Evolutionary conservation across 192 early-diverging fungal species (phyloP).

Genomic region (Coemansia sp.): DNA sequence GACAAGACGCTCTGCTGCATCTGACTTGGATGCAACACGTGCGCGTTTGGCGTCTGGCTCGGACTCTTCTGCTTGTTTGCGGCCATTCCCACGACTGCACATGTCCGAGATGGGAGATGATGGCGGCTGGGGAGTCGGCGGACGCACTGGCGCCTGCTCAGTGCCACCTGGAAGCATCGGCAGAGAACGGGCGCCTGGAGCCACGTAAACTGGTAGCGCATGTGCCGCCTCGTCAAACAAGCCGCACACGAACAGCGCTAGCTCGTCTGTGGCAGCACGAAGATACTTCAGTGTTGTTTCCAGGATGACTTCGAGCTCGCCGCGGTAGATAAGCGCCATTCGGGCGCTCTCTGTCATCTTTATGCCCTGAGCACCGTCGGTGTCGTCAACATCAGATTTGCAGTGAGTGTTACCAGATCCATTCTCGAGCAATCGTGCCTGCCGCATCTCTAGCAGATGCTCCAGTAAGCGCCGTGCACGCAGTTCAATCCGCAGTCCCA

Average conservation of each 20-base stretch:
- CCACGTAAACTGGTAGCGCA: slow-evolving; percentile 20
- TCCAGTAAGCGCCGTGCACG: slow-evolving; percentile 55
- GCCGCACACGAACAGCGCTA: slow-evolving; percentile 16
- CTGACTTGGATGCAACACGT: neutral
- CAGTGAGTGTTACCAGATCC: neutral
- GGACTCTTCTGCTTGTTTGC: neutral
- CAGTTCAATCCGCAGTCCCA: slow-evolving; percentile 62
- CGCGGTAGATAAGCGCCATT: slow-evolving; percentile 57
- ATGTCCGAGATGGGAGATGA: neutral
- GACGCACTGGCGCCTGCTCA: slow-evolving; percentile 1
- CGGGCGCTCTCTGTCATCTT: slow-evolving; percentile 35
- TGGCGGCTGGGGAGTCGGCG: neutral
- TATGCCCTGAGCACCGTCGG: neutral
- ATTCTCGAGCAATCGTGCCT: slow-evolving; percentile 16
- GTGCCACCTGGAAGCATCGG: neutral
- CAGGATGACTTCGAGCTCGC: slow-evolving; percentile 33
- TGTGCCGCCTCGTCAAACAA: slow-evolving; percentile 9
- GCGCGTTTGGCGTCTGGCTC: neutral
- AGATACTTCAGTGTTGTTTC: slow-evolving; percentile 15
- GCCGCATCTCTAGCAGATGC: slow-evolving; percentile 51
- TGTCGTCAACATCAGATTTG: neutral
- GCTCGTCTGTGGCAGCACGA: neutral
- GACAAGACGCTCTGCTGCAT: slow-evolving; percentile 15
- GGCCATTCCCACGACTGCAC: neutral
- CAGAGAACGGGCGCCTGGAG: neutral